Conservation (phyloP, 1,284 basidiomycete genomes). For the Naganishia liquefaciens region DNA sequence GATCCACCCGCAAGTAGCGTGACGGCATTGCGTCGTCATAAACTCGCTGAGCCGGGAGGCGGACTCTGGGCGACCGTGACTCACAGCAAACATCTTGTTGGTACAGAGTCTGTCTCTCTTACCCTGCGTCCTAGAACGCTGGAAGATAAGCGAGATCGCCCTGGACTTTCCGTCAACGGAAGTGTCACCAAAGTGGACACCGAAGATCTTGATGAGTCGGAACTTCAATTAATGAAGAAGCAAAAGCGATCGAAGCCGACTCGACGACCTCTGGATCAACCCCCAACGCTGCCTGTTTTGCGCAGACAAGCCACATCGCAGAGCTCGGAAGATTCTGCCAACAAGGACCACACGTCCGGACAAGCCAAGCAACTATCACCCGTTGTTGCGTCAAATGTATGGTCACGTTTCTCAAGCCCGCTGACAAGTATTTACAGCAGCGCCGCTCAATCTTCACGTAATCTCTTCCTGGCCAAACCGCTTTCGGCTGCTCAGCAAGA, state of each 20-base stretch:
- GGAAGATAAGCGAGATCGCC: slow-evolving; percentile 64
- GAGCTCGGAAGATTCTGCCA: not conserved
- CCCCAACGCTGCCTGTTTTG: slow-evolving; percentile 73
- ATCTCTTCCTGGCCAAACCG: slow-evolving; percentile 22
- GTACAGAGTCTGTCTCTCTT: slow-evolving; percentile 69
- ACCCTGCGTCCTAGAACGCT: slow-evolving; percentile 68
- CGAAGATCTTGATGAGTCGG: slow-evolving; percentile 85
- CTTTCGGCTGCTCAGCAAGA: slow-evolving; percentile 14
- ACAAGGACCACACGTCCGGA: not conserved
- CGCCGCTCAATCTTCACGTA: slow-evolving; percentile 21
- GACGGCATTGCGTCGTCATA: slow-evolving; percentile 80
- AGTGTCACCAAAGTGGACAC: slow-evolving; percentile 80
- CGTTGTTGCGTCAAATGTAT: slow-evolving; percentile 37
- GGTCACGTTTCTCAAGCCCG: slow-evolving; percentile 24
- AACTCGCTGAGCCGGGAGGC: slow-evolving; percentile 81
- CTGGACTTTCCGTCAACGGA: slow-evolving; percentile 75
- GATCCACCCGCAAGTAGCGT: slow-evolving; percentile 89
- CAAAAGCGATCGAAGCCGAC: slow-evolving; percentile 83
- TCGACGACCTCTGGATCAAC: slow-evolving; percentile 88
- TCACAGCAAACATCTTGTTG: slow-evolving; percentile 67
- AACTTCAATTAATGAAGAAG: slow-evolving; percentile 77
- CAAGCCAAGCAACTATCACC: slow-evolving; percentile 34
- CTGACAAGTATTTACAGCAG: slow-evolving; percentile 32
- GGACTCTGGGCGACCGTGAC: slow-evolving; percentile 95
- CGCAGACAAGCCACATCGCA: slow-evolving; percentile 47